Conservation (phyloP, 2,329 filamentous ascomycete genomes). For the Colletotrichum cordylinicola region DNA sequence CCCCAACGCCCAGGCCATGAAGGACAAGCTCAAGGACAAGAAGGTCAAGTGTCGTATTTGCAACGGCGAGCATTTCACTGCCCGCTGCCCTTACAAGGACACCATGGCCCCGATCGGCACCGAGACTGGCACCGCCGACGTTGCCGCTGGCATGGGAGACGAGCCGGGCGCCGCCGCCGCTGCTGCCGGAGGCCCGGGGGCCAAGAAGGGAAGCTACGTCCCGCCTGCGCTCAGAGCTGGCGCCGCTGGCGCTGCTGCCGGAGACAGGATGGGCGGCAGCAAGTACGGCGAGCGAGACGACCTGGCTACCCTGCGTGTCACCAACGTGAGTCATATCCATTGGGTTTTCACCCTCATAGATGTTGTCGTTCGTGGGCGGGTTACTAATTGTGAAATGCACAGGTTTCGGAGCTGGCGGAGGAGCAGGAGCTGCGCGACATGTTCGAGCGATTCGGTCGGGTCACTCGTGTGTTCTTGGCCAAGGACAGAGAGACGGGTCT, state of each 20-base stretch:
- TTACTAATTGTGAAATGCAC: conserved; percentile 12
- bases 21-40: conserved; percentile 93
- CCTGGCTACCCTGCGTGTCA: conserved; percentile 93
- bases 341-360: neutral
- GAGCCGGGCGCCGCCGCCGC: conserved; percentile 50
- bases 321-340: conserved; percentile 74
- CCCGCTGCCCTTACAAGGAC: conserved; percentile 98
- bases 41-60: conserved; percentile 99
- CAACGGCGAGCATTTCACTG: conserved; percentile 98
- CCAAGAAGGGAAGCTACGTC: conserved; percentile 86
- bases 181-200: conserved; percentile 65
- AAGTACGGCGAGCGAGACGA: conserved; percentile 96
- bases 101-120: conserved; percentile 88
- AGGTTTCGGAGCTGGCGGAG: conserved; percentile 97
- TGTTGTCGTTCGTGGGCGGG: neutral
- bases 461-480: conserved; percentile 96
- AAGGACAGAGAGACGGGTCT: conserved; percentile 96
- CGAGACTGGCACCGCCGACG: conserved; percentile 59
- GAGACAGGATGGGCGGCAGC: conserved; percentile 82
- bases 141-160: conserved; percentile 60
- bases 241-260: conserved; percentile 58
- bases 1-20: conserved; percentile 75
- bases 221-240: conserved; percentile 88
- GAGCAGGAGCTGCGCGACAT: conserved; percentile 95
- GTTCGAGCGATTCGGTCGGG: conserved; percentile 96